Base-by-base conservation (phyloP, 2,329 filamentous ascomycete genomes). In the Nemania diffusa region DNA sequence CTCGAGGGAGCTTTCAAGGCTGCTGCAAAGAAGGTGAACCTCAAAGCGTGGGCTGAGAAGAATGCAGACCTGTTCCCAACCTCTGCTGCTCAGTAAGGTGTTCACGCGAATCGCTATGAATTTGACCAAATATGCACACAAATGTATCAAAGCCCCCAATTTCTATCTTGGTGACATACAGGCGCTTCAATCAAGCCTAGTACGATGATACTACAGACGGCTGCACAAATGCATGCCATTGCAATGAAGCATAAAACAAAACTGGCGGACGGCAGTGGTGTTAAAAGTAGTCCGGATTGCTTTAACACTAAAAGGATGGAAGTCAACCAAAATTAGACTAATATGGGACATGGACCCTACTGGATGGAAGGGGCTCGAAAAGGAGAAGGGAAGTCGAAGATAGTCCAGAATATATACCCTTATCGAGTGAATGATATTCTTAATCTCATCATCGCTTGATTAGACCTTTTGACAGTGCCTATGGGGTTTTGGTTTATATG, bases 1-100 rank as follows among this genome's bases (percentile, higher is more conserved):
- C 84, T 94, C 44, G 79, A 82, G 53, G 90, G 86, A 65, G 91
- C 91, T 67, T 83, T 92, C 48, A 81, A 71, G 37, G 62, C 72
- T 46, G 74, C 74, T 5, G 52, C 51, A 5, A 64, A 70, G 81
- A 76, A 76, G 67, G 56, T 78, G 4, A 72, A 79, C 67, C 71
- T 79, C 62, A 65, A 69, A 15, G 73, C 71, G 37, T 79, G 78
- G 78, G 74, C 76, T 58, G 74, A 77, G 69, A 74, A 73, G 69
- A 78, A 79, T 59, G 76, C 76, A 40, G 76, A 77, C 65, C 72
- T 76, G 24, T 78, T 78, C 69, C 76, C 75, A 32, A 78, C 74
- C 20, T 70, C 74, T 42, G 64, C 74, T 26, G 71, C 67, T 56
- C 73, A 74, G 68, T 77, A 72, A 68, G 57, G 8, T 29, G 37